Base-by-base conservation (phyloP, 805 yeast species). In the Wickerhamomyces chambardii region DNA sequence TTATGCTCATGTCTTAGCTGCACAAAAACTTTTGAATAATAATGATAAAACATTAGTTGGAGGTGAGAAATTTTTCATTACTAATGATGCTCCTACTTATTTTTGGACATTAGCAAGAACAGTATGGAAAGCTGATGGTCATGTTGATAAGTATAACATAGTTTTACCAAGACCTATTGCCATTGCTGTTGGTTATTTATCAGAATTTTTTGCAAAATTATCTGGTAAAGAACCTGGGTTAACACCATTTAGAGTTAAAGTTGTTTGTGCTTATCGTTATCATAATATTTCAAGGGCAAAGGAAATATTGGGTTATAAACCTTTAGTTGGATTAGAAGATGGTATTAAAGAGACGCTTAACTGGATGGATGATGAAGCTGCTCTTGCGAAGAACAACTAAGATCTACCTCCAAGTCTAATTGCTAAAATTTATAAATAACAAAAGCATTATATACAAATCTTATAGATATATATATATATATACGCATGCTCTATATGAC, bases 81-180 rank as follows among this genome's bases (percentile, higher is more conserved):
- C 98, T 7, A 92, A 92, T 55, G 97, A 89, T 58, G 70, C 89
- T 4, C 98, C 98, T 15, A 73, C 92, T 15, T 94, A 89, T 59
- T 92, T 92, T 59, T 92, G 97, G 97, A 85, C 97, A 4, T 66
- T 92, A 47, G 97, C 97, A 8, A 75, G 97, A 52, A 83, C 95
- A 2, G 95, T 92, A 18, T 92, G 97, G 97, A 90, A 90, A 56
- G 89, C 90, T 17, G 96, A 87, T 59, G 97, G 96, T 4, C 82
- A 79, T 51, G 70, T 84, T 36, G 92, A 82, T 45, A 70, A 69
- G 21, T 66, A 59, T 35, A 79, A 76, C 45, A 76, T 85, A 44
- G 87, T 76, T 16, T 68, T 92, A 38, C 68, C 69, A 32, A 73
- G 82, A 49, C 75, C 83, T 0, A 61, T 85, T n/a, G 97, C 95